Percentiles rank a stretch among this genome's conserved stretches.
These are phyloP conservation scores for Phialophora expanda DNA, from an alignment of 2,329 filamentous ascomycete species.

Conservation along the genomic window DNA sequence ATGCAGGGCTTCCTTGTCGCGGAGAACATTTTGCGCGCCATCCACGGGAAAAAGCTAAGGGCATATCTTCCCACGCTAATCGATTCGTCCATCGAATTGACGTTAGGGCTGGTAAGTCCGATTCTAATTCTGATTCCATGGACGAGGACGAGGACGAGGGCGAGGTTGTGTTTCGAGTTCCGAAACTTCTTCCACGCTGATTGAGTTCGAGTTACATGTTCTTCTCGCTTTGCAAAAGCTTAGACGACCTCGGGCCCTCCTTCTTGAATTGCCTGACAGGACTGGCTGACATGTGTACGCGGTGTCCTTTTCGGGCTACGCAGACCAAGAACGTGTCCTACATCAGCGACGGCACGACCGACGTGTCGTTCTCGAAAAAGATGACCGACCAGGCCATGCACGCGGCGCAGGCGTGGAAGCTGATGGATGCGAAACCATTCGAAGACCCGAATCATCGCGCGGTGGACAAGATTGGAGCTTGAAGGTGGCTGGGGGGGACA, in stretches of 20 bases:
- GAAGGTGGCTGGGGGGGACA: no score
- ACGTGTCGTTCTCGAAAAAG: conserved; percentile 22
- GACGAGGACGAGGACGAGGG: no score
- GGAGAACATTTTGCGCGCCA: conserved; percentile 60
- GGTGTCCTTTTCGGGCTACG: no score
- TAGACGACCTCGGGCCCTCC: not conserved
- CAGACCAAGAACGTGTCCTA: conserved; percentile 30
- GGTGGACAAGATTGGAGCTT: not conserved
- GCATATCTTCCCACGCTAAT: conserved; percentile 54
- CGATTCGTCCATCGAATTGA: conserved; percentile 61
- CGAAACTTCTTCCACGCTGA: not conserved
- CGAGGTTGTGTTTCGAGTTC: not conserved
- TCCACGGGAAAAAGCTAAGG: conserved; percentile 49
- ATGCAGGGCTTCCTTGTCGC: conserved; percentile 60
- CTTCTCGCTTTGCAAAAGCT: not conserved
- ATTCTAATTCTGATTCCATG: not conserved
- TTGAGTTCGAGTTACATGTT: not conserved
- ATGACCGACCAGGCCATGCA: conserved; percentile 55
- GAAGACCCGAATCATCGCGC: conserved; percentile 17
- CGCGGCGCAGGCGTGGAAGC: conserved; percentile 51
- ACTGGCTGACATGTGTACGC: no score
- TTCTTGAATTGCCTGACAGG: not conserved
- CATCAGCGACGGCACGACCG: conserved; percentile 26
- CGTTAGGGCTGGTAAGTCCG: conserved; percentile 52
- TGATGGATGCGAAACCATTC: conserved; percentile 55